phyloP scores from a whole-genome alignment of 1,284 basidiomycete genomes.

The Rhodotorula sp. region DNA sequence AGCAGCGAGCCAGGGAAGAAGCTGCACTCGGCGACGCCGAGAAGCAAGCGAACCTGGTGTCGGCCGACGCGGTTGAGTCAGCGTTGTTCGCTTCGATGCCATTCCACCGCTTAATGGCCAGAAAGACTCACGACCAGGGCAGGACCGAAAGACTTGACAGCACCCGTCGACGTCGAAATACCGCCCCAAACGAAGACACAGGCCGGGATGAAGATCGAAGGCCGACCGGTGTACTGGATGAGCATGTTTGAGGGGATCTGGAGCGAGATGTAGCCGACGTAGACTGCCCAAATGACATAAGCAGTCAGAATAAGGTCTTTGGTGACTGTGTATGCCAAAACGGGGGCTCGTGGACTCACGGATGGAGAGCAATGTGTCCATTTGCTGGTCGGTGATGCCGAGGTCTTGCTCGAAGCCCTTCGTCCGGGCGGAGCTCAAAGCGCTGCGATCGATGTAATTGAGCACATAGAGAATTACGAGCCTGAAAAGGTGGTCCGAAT shows the following conservation, averaged over 20 bases:
- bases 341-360: neutral
- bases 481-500: neutral
- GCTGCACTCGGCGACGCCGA: conserved; percentile 45
- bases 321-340: neutral
- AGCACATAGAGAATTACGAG: conserved; percentile 44
- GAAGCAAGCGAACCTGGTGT: conserved; percentile 42
- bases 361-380: conserved; percentile 16
- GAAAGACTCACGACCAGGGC: conserved; percentile 10
- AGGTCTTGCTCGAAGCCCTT: conserved; percentile 48
- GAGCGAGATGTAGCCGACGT: conserved; percentile 17
- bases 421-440: conserved; percentile 41
- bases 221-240: conserved; percentile 36
- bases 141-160: conserved; percentile 44
- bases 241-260: conserved; percentile 37
- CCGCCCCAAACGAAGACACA: conserved; percentile 60
- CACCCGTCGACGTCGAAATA: conserved; percentile 45
- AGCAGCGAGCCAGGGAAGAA: conserved; percentile 48
- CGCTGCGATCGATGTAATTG: conserved; percentile 22
- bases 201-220: conserved; percentile 40
- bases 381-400: conserved; percentile 39
- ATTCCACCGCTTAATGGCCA: neutral
- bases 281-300: neutral
- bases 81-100: too few species aligned
- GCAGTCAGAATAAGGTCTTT: too few species aligned
- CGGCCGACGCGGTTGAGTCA: too few species aligned